phyloP scores from a whole-genome alignment of 179 eudicot species.

The Spergularia azorica region DNA sequence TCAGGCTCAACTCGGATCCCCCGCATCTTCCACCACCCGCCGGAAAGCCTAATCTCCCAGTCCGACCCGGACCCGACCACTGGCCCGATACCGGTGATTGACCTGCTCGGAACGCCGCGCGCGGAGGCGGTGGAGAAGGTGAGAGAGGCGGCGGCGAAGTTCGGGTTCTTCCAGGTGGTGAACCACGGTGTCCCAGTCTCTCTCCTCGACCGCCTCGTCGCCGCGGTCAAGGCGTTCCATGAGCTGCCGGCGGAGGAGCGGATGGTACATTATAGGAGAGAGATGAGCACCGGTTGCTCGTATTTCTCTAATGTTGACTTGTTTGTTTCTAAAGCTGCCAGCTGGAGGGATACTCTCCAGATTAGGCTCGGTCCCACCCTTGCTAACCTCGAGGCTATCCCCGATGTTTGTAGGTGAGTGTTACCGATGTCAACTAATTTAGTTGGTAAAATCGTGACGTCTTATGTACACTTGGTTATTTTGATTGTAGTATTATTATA shows the following conservation, averaged over 20 bases:
- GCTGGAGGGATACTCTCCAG: slow-evolving; percentile 77
- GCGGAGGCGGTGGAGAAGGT: slow-evolving; percentile 33
- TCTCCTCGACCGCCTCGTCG: slow-evolving; percentile 32
- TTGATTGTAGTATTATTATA: too few species aligned
- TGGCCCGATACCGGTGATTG: slow-evolving; percentile 49
- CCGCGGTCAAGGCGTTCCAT: slow-evolving; percentile 37
- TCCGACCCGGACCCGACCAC: neutral
- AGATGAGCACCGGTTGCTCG: slow-evolving; percentile 29
- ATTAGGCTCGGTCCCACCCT: slow-evolving; percentile 37
- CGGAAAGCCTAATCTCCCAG: slow-evolving; percentile 28
- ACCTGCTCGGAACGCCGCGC: slow-evolving; percentile 44
- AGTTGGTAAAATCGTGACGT: too few species aligned
- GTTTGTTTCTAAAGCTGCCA: slow-evolving; percentile 68
- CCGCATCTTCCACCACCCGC: slow-evolving; percentile 57
- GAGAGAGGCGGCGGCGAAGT: slow-evolving; percentile 35
- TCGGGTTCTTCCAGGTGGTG: slow-evolving; percentile 67
- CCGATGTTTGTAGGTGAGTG: slow-evolving; percentile 35
- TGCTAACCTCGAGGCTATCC: slow-evolving; percentile 32
- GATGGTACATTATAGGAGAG: slow-evolving; percentile 39
- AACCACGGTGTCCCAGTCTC: slow-evolving; percentile 53
- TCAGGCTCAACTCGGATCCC: slow-evolving; percentile 58
- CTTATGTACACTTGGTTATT: too few species aligned
- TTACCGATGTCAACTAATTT: neutral
- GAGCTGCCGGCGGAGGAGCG: slow-evolving; percentile 45
- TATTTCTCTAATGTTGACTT: slow-evolving; percentile 63